Evolutionary conservation across 257 asterid species (phyloP).

Genomic region (Fraxinus americana): DNA sequence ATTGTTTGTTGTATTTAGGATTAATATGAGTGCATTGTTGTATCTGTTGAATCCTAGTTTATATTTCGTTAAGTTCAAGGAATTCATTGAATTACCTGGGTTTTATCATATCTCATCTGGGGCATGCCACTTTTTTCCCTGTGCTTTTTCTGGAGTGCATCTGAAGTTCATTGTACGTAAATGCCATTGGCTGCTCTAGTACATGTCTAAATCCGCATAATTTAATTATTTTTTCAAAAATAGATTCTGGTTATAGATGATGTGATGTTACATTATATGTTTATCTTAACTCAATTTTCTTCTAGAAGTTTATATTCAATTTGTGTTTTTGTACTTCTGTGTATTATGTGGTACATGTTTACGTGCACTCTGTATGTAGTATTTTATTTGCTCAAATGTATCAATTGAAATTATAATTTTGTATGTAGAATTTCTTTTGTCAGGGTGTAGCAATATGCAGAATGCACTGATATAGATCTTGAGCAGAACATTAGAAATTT

Average conservation of each 20-base stretch:
- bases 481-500: constrained; percentile 26
- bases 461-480: too few species aligned
- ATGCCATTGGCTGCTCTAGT: too few species aligned
- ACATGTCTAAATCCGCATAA: background rate
- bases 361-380: background rate
- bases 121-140: background rate
- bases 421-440: too few species aligned
- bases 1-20: background rate
- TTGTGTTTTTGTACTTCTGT: background rate
- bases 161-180: background rate
- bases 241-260: background rate
- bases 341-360: background rate
- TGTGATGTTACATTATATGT: background rate
- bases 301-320: background rate
- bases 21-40: background rate
- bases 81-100: background rate
- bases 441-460: too few species aligned
- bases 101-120: background rate
- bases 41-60: background rate
- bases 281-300: background rate
- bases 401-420: background rate
- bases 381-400: background rate
- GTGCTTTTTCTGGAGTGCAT: background rate
- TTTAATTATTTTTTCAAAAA: background rate
- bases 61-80: background rate